These are phyloP conservation scores for Leccinum huronense DNA, from an alignment of 1,284 basidiomycete species.

Conservation along the genomic window DNA sequence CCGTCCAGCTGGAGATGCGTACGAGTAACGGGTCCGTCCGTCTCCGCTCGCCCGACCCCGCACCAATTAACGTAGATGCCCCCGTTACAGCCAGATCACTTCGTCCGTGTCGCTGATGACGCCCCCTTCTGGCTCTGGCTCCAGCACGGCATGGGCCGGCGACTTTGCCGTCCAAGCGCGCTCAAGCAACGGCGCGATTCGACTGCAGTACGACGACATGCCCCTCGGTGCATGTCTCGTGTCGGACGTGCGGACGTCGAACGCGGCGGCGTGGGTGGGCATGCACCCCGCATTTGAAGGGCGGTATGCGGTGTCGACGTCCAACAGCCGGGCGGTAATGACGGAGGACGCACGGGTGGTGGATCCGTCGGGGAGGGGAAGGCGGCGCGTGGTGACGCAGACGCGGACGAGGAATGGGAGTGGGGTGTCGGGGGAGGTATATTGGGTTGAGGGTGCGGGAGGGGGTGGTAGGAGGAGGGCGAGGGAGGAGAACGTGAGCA, in stretches of 20 bases:
- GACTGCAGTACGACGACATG: slow-evolving; percentile 36
- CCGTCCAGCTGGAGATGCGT: slow-evolving; percentile 29
- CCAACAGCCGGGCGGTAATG: slow-evolving; percentile 26
- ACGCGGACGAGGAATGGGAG: background rate
- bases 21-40: slow-evolving; percentile 40
- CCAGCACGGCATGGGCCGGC: slow-evolving; percentile 21
- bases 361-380: slow-evolving; percentile 40
- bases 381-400: slow-evolving; percentile 28
- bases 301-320: slow-evolving; percentile 37
- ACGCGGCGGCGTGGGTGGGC: slow-evolving; percentile 36
- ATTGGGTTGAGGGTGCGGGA: slow-evolving; percentile 16
- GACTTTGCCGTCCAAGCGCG: slow-evolving; percentile 32
- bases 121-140: background rate
- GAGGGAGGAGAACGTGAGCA: background rate
- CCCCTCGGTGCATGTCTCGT: slow-evolving; percentile 35
- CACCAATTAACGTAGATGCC: background rate
- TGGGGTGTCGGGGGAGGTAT: slow-evolving; percentile 17
- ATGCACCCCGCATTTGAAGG: slow-evolving; percentile 47
- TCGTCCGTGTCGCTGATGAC: slow-evolving; percentile 17
- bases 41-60: background rate
- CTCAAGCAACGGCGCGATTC: slow-evolving; percentile 38
- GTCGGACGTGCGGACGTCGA: slow-evolving; percentile 39
- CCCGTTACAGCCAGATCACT: slow-evolving; percentile 16
- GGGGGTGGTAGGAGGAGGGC: background rate
- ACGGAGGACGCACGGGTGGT: slow-evolving; percentile 13